Conservation (phyloP, 768 basidiomycete species). For the Boletus pseudo-olivaceus region DNA sequence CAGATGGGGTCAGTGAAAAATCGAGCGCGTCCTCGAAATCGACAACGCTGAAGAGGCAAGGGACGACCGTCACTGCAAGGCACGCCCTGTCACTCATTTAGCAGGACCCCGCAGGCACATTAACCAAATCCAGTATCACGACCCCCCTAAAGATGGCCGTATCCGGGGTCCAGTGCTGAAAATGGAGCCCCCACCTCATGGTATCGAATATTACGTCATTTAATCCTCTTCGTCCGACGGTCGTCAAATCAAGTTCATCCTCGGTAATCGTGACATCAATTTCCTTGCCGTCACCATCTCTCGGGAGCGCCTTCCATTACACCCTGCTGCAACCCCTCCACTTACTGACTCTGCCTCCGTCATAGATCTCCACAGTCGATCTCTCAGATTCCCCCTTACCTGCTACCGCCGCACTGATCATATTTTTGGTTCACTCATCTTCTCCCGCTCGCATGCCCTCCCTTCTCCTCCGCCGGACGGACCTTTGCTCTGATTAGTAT, state of each 20-base stretch:
- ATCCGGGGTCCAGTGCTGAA: conserved; percentile 10
- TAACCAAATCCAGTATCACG: not conserved
- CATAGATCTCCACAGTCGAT: conserved; percentile 3
- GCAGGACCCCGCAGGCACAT: conserved; percentile 14
- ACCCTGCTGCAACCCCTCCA: not conserved
- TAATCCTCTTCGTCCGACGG: not conserved
- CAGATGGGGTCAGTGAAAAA: conserved; percentile 4
- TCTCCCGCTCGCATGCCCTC: too few species aligned
- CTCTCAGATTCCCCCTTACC: not conserved
- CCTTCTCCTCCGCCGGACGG: conserved; percentile 13
- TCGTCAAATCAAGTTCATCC: conserved; percentile 4
- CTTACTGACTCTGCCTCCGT: not conserved
- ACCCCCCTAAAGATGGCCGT: conserved; percentile 26
- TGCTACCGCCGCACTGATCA: too few species aligned
- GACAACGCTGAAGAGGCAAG: conserved; percentile 19
- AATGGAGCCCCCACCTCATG: conserved; percentile 20
- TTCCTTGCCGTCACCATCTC: not conserved
- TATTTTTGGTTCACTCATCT: too few species aligned
- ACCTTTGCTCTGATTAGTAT: conserved; percentile 1
- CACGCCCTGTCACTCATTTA: not conserved
- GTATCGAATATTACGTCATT: conserved; percentile 7
- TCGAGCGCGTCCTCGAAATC: not conserved
- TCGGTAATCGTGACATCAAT: conserved; percentile 6
- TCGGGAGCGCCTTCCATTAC: conserved; percentile 20
- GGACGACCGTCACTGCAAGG: conserved; percentile 14